Percentiles rank a stretch among this genome's conserved stretches.
Evolutionary conservation across 228 moss, liverwort and hornwort genomes (phyloP).

Genomic region (Sphagnum fallax): DNA sequence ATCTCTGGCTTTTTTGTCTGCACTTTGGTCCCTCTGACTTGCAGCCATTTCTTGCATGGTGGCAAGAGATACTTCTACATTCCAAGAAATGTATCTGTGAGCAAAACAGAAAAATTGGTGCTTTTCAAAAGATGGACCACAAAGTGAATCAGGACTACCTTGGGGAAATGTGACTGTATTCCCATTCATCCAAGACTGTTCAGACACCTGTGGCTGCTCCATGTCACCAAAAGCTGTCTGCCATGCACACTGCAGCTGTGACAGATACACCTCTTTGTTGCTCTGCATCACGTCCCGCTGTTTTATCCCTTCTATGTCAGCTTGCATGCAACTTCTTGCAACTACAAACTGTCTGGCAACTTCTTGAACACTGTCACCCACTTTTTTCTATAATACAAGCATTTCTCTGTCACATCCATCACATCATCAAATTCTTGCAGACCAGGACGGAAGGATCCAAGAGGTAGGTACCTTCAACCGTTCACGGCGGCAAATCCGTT

Average conservation of each 20-base stretch:
- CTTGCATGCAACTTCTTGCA: not conserved
- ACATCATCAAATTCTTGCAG: too few species aligned
- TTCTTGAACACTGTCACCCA: too few species aligned
- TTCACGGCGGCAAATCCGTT: conserved; percentile 60
- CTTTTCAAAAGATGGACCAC: too few species aligned
- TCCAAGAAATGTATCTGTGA: not conserved
- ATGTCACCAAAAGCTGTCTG: conserved; percentile 26
- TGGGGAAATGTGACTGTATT: conserved; percentile 5
- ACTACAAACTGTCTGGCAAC: not conserved
- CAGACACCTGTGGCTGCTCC: conserved; percentile 22
- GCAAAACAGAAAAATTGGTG: too few species aligned
- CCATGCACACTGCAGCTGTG: conserved; percentile 32
- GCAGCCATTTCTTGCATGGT: conserved; percentile 23
- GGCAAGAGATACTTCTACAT: conserved; percentile 35
- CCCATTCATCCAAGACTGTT: conserved; percentile 17
- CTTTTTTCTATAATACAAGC: too few species aligned
- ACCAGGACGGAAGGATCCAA: too few species aligned
- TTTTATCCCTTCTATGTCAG: not conserved
- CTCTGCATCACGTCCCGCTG: conserved; percentile 47
- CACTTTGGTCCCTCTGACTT: conserved; percentile 17
- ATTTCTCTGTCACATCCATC: too few species aligned
- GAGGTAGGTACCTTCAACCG: conserved; percentile 36
- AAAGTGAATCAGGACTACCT: conserved; percentile 3
- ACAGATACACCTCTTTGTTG: conserved; percentile 30
- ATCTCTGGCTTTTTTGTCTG: conserved; percentile 24